Evolutionary conservation across 768 basidiomycete species (phyloP).

Genomic region (Pisolithus marmoratus): DNA sequence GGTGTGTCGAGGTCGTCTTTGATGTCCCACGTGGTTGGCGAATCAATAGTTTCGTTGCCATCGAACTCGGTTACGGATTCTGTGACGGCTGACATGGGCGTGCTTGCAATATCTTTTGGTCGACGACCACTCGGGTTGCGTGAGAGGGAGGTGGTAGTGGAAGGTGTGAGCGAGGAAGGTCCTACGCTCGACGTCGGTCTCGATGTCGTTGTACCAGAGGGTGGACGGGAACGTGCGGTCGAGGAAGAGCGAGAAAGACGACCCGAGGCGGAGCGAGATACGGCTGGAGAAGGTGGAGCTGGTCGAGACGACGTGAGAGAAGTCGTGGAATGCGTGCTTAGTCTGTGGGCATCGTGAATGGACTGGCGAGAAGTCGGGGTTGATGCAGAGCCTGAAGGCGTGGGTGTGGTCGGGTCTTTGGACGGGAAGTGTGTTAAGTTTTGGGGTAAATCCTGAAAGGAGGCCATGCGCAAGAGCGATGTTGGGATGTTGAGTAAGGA

Average conservation of each 20-base stretch:
- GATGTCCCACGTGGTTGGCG: not conserved
- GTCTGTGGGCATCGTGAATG: constrained; percentile 7
- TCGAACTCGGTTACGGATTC: not conserved
- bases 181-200: constrained; percentile 11
- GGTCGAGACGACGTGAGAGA: constrained; percentile 47
- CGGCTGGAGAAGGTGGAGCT: constrained; percentile 55
- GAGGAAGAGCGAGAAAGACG: constrained; percentile 20
- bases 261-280: constrained; percentile 38
- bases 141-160: constrained; percentile 1
- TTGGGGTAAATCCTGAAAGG: constrained; percentile 18
- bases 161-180: constrained; percentile 6
- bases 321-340: constrained; percentile 20
- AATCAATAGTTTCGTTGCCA: not conserved
- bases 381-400: constrained; percentile 39
- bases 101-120: constrained; percentile 4
- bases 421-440: not conserved
- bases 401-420: not conserved
- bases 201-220: constrained; percentile 19
- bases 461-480: constrained; percentile 20
- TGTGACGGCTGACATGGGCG: constrained; percentile 11
- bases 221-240: constrained; percentile 13
- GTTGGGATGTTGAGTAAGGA: constrained; percentile 26
- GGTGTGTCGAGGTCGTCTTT: no score
- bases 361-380: constrained; percentile 5
- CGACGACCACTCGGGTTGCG: constrained; percentile 16